Conservation (phyloP, 352 stramenopile species). For the Halophytophthora polymorphica region DNA sequence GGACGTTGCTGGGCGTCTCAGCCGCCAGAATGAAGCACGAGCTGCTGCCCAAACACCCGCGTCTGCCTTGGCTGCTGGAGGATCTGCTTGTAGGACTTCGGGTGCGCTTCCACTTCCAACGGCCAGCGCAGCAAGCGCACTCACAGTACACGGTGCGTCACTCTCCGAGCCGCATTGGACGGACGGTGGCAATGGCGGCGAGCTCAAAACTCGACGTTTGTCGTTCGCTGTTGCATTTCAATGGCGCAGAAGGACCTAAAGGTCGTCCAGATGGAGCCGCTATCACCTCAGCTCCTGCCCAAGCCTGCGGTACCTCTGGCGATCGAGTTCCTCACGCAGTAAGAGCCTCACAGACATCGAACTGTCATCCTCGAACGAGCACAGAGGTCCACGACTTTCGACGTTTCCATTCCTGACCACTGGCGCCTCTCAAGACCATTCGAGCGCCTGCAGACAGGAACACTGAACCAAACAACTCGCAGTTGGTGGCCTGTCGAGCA, state of each 20-base stretch:
- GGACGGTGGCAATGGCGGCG: neutral
- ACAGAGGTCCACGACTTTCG: too few relatives aligned
- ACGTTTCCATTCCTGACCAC: too few relatives aligned
- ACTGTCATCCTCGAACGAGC: too few relatives aligned
- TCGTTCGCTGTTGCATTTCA: neutral
- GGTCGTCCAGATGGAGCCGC: slow-evolving; percentile 38
- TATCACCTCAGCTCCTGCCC: slow-evolving; percentile 38
- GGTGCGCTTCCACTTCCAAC: slow-evolving; percentile 48
- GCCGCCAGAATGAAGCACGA: slow-evolving; percentile 26
- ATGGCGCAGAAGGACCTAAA: slow-evolving; percentile 39
- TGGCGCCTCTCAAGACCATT: too few relatives aligned
- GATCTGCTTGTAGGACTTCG: slow-evolving; percentile 50
- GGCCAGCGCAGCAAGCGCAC: slow-evolving; percentile 13
- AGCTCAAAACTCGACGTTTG: neutral
- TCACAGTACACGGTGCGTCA: slow-evolving; percentile 27
- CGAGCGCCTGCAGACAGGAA: too few relatives aligned
- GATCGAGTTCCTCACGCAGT: slow-evolving; percentile 28
- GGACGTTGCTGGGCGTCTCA: slow-evolving; percentile 32
- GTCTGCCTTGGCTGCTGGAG: slow-evolving; percentile 38
- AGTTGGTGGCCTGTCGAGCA: too few relatives aligned
- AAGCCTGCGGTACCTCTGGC: slow-evolving; percentile 37
- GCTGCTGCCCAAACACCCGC: slow-evolving; percentile 34
- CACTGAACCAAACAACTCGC: too few relatives aligned
- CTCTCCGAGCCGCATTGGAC: slow-evolving; percentile 3
- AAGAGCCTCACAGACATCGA: too few relatives aligned